A percentile compares a stretch with the other conserved stretches of the same genome.
phyloP scores from a whole-genome alignment of 768 basidiomycete genomes.

The Hortiboletus flavorubellus region DNA sequence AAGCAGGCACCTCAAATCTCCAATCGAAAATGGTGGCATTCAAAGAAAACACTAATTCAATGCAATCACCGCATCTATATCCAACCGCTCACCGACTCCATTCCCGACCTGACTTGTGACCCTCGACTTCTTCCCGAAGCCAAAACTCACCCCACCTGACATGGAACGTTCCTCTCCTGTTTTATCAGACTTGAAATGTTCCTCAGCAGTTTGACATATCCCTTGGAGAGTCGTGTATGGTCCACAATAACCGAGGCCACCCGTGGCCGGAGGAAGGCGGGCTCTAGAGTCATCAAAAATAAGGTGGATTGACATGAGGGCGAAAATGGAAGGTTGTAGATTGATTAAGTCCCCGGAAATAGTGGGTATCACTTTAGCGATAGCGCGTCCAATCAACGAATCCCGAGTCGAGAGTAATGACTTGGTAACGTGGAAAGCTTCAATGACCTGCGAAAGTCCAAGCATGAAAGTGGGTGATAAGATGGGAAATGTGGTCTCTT shows the following conservation, averaged over 20 bases:
- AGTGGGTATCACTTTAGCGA: constrained; percentile 42
- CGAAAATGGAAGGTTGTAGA: constrained; percentile 58
- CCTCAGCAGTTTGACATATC: constrained; percentile 52
- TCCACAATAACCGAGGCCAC: constrained; percentile 62
- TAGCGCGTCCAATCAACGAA: constrained; percentile 25
- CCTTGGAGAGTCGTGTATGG: constrained; percentile 57
- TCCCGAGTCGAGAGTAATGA: constrained; percentile 35
- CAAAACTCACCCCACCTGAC: constrained; percentile 45
- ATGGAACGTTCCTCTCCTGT: constrained; percentile 39
- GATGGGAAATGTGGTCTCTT: constrained; percentile 51
- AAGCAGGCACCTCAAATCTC: not conserved
- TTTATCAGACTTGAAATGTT: constrained; percentile 39
- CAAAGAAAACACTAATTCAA: constrained; percentile 16
- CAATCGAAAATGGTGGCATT: not conserved
- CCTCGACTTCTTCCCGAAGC: constrained; percentile 30
- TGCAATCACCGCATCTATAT: constrained; percentile 14
- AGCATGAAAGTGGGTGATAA: constrained; percentile 66
- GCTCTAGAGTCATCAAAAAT: constrained; percentile 68
- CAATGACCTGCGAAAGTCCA: constrained; percentile 55
- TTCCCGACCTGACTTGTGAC: constrained; percentile 27
- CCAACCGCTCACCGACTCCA: constrained; percentile 22
- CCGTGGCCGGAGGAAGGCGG: constrained; percentile 48
- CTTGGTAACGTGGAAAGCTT: constrained; percentile 50
- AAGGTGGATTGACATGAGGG: constrained; percentile 50
- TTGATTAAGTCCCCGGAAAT: constrained; percentile 50